Conservation (phyloP, 139 green algal species). For the Parachlorella kessleri region DNA sequence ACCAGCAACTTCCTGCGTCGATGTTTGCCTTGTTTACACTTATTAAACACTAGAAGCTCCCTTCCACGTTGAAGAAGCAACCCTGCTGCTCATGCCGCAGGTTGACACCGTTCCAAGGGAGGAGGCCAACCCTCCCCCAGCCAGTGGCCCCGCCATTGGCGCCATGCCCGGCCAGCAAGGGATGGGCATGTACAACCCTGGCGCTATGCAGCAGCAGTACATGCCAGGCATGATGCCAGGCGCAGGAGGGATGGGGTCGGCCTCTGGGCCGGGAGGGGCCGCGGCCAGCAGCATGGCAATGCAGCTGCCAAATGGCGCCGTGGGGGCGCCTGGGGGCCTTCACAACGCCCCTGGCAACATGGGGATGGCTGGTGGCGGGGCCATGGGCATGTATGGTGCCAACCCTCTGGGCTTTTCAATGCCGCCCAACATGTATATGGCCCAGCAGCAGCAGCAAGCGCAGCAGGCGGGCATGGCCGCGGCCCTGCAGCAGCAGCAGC, state of each 20-base stretch:
- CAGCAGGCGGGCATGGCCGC: background rate
- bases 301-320: background rate
- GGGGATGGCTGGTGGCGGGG: background rate
- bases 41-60: no score
- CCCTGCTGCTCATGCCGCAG: no score
- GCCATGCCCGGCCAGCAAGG: background rate
- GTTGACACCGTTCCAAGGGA: constrained; percentile 91
- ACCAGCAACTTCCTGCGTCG: no score
- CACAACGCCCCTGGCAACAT: background rate
- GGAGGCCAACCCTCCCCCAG: constrained; percentile 34
- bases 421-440: background rate
- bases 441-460: constrained; percentile 5
- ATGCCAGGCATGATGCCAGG: background rate
- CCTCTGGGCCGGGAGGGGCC: background rate
- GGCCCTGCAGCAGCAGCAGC: background rate
- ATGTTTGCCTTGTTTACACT: no score
- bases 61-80: no score
- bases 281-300: background rate
- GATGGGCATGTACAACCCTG: no score
- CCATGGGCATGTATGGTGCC: background rate
- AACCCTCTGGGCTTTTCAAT: constrained; percentile 4
- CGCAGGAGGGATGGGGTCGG: background rate
- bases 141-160: background rate
- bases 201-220: background rate
- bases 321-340: no score